These are phyloP conservation scores for Hypoxylon lienhwacheense DNA, from an alignment of 495 filamentous ascomycete species.

Conservation along the genomic window DNA sequence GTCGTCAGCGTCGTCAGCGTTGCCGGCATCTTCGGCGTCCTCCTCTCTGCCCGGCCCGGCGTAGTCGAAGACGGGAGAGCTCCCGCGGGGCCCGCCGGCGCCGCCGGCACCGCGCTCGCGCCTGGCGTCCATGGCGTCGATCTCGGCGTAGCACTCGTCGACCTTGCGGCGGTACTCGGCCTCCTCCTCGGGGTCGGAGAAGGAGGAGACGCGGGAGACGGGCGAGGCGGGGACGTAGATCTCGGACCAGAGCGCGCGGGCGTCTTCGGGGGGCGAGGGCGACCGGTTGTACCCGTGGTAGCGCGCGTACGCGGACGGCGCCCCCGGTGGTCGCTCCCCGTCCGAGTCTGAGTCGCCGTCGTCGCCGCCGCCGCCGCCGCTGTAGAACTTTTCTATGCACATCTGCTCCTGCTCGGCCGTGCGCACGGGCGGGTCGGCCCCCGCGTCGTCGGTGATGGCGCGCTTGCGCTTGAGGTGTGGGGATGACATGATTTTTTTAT, in stretches of 20 bases:
- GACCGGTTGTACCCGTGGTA: neutral
- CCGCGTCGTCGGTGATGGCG: neutral
- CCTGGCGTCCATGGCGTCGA: no score
- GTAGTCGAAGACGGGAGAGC: no score
- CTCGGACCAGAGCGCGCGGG: no score
- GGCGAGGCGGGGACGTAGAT: neutral
- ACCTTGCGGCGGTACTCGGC: neutral
- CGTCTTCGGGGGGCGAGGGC: neutral
- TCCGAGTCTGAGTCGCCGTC: no score
- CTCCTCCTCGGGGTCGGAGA: conserved; percentile 4
- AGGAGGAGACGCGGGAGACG: neutral
- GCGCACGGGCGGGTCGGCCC: neutral
- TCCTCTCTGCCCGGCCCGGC: no score
- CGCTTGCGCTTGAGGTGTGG: conserved; percentile 3
- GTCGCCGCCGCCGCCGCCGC: no score
- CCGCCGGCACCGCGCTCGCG: no score
- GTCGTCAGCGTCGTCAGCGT: neutral
- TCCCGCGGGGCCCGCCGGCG: no score
- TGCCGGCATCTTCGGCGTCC: neutral
- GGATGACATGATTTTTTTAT: conserved; percentile 3
- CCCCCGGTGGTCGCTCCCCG: no score
- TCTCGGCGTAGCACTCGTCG: neutral
- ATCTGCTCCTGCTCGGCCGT: no score
- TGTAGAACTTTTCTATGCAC: no score
- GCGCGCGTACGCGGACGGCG: neutral